These are phyloP conservation scores for Aspergillus nomiae DNA, from an alignment of 2,329 filamentous ascomycete genomes.

Conservation along the genomic window DNA sequence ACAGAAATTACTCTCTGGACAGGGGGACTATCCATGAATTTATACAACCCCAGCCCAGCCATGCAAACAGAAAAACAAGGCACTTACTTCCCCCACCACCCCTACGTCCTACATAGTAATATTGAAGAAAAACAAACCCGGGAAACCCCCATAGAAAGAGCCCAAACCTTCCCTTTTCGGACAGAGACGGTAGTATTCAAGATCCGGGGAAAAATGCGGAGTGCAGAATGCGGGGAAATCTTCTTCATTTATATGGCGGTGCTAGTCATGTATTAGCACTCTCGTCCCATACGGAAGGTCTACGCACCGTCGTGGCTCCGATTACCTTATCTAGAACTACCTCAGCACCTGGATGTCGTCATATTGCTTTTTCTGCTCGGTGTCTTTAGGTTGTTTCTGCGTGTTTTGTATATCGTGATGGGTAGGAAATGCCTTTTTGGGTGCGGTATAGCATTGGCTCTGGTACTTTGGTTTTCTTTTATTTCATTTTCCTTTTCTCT, in stretches of 20 bases:
- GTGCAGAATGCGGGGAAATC: conserved; percentile 1
- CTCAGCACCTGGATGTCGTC: background rate
- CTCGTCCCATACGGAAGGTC: background rate
- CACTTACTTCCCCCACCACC: too few species aligned
- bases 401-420: too few species aligned
- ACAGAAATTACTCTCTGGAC: background rate
- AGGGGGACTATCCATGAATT: background rate
- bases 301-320: background rate
- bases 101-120: background rate
- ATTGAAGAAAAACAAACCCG: background rate
- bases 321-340: background rate
- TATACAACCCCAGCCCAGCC: background rate
- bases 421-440: background rate
- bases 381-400: background rate
- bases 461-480: too few species aligned
- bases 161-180: background rate
- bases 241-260: background rate
- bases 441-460: too few species aligned
- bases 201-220: background rate
- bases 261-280: background rate
- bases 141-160: background rate
- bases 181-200: background rate
- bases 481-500: too few species aligned
- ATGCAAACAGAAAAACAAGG: background rate
- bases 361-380: background rate